Evolutionary conservation across 1,139 yeast genomes (phyloP), one percentile per base, ranked within the genome.

Genomic region (Diutina rugosa): DNA sequence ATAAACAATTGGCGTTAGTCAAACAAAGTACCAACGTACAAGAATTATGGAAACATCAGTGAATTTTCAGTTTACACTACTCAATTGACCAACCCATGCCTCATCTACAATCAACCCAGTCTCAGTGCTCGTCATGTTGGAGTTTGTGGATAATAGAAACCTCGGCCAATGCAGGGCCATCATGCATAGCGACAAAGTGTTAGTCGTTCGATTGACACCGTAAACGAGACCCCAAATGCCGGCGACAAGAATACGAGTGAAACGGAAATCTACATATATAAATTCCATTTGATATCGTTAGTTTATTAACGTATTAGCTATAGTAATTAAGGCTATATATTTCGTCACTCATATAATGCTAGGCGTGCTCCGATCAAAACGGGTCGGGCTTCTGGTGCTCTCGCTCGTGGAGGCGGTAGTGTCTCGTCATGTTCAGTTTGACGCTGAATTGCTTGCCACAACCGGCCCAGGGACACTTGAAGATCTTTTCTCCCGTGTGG

Each of bases 401-500:
- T 16, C 53, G 41, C 35, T 49, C 53, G 51, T 87, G 95, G 52
- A 86, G 72, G 67, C 81, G 82, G 63, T 79, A 79, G 67, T 90
- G 96, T 61, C 97, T 74, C 9, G 89, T 78, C 84, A 90, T 81
- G 67, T 90, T 90, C 38, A 90, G 84, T 59, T 88, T 81, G 18
- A 90, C 96, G 38, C 84, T 79, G 68, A 90, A 90, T n/a, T 76
- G 65, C 61, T 86, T 80, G 1, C 84, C 85, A 69, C 97, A 90
- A 30, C 78, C 79, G 0, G 71, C 72, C 78, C 84, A 81, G 10
- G 79, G 79, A 66, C 96, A 90, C 59, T 71, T 72, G 70, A 79
- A 87, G 30, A 93, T 89, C 67, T 87, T 87, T 65, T 87, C 93
- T 5, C 96, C 96, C 0, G 96, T 88, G 66, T 90, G 97, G 2